A percentile compares a stretch with the other conserved stretches of the same genome.
phyloP scores from a whole-genome alignment of 2,329 filamentous ascomycete species.

The Tympanopsis confertula region DNA sequence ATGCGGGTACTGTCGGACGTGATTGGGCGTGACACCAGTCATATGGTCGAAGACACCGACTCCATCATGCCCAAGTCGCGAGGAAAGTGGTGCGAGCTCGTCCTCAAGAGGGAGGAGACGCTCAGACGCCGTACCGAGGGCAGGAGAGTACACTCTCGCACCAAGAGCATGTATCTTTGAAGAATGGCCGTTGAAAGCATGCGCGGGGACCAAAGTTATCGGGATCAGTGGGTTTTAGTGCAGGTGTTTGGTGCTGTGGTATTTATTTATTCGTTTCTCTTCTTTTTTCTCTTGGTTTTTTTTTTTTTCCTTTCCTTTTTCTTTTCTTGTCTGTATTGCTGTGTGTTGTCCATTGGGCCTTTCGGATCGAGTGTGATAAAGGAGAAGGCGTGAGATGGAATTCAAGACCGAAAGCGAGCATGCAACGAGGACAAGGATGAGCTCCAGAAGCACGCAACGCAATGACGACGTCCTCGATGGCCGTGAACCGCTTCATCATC shows the following conservation, averaged over 20 bases:
- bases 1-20: constrained; percentile 76
- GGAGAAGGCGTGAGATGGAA: no score
- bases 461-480: no score
- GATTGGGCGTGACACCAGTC: constrained; percentile 39
- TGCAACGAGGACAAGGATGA: no score
- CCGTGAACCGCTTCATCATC: neutral
- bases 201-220: neutral
- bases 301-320: constrained; percentile 6
- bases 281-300: constrained; percentile 5
- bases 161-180: constrained; percentile 45
- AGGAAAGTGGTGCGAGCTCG: constrained; percentile 56
- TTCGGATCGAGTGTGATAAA: no score
- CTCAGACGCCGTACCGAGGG: constrained; percentile 41
- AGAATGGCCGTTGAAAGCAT: constrained; percentile 1
- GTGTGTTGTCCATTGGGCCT: no score
- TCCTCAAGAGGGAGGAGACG: constrained; percentile 51
- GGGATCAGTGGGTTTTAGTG: constrained; percentile 4
- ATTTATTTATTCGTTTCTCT: constrained; percentile 7
- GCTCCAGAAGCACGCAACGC: no score
- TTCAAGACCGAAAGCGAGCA: no score
- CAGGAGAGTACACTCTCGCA: constrained; percentile 38
- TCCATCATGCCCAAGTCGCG: constrained; percentile 26
- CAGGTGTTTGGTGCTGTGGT: constrained; percentile 3
- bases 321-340: no score
- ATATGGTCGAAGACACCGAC: constrained; percentile 33